These are phyloP conservation scores for Spizellomyces punctatus DNA, from an alignment of 192 early-diverging fungal species.

Conservation along the genomic window DNA sequence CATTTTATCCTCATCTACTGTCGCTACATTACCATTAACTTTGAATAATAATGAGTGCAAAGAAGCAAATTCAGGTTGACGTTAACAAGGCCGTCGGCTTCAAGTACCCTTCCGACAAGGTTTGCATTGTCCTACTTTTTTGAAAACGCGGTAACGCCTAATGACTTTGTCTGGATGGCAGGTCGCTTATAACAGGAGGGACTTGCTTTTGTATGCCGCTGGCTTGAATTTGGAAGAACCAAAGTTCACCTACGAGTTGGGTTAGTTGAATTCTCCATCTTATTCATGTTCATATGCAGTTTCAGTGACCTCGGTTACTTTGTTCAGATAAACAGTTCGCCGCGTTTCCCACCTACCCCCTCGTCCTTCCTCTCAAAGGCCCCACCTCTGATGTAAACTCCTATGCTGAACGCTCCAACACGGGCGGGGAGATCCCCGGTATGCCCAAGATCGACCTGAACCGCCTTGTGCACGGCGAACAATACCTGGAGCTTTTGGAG, in stretches of 20 bases:
- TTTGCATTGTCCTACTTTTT: constrained; percentile 16
- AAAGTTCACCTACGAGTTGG: constrained; percentile 68
- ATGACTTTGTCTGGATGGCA: background rate
- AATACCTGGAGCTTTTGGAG: constrained; percentile 60
- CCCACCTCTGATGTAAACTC: constrained; percentile 56
- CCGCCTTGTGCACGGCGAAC: constrained; percentile 76
- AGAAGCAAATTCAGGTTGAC: constrained; percentile 46
- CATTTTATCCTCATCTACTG: no score
- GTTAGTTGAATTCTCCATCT: background rate
- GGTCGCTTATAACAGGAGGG: constrained; percentile 65
- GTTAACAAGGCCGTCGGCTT: constrained; percentile 60
- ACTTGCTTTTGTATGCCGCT: constrained; percentile 75
- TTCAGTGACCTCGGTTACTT: background rate
- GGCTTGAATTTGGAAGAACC: constrained; percentile 68
- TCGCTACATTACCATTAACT: background rate
- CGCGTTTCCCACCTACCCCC: constrained; percentile 73
- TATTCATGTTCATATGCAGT: background rate
- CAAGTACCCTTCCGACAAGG: constrained; percentile 43
- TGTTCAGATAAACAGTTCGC: constrained; percentile 56
- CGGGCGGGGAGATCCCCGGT: constrained; percentile 47
- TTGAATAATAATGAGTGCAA: constrained; percentile 7
- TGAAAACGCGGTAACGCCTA: background rate
- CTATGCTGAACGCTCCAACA: constrained; percentile 45
- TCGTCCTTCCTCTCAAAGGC: constrained; percentile 66
- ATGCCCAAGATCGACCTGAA: constrained; percentile 69